Conservation (phyloP, 768 basidiomycete species). For the Pisolithus albus region DNA sequence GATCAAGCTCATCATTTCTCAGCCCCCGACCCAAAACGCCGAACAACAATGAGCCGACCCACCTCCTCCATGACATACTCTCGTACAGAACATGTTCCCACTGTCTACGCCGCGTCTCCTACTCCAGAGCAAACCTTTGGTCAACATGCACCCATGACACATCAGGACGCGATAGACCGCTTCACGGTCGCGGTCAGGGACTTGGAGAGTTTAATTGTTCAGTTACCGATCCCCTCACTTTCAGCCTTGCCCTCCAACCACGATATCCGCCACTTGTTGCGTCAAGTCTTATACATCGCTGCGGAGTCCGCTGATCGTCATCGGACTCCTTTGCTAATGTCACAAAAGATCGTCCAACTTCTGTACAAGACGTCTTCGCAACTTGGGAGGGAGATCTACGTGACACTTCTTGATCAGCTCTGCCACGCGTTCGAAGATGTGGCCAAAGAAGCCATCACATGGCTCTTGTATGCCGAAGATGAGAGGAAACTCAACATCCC, state of each 20-base stretch:
- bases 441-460: conserved; percentile 92
- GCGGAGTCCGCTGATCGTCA: conserved; percentile 72
- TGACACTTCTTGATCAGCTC: conserved; percentile 79
- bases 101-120: conserved; percentile 56
- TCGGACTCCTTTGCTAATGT: conserved; percentile 84
- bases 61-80: conserved; percentile 65
- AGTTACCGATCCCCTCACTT: conserved; percentile 67
- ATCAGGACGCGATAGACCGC: conserved; percentile 84
- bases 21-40: conserved; percentile 55
- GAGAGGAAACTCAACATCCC: conserved; percentile 97
- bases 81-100: conserved; percentile 37
- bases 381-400: conserved; percentile 90
- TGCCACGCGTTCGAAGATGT: conserved; percentile 89
- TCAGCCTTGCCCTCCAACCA: conserved; percentile 72
- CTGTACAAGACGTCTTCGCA: conserved; percentile 84
- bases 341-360: conserved; percentile 94
- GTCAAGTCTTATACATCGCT: conserved; percentile 79
- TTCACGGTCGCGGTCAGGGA: conserved; percentile 55
- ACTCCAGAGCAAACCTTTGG: conserved; percentile 44
- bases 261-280: conserved; percentile 78
- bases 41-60: conserved; percentile 51
- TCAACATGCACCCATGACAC: conserved; percentile 44
- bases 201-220: conserved; percentile 72
- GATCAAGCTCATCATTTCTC: conserved; percentile 5
- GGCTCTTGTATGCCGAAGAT: conserved; percentile 95